Conservation (phyloP, 1,284 basidiomycete genomes). For the Heterobasidion parviporum region DNA sequence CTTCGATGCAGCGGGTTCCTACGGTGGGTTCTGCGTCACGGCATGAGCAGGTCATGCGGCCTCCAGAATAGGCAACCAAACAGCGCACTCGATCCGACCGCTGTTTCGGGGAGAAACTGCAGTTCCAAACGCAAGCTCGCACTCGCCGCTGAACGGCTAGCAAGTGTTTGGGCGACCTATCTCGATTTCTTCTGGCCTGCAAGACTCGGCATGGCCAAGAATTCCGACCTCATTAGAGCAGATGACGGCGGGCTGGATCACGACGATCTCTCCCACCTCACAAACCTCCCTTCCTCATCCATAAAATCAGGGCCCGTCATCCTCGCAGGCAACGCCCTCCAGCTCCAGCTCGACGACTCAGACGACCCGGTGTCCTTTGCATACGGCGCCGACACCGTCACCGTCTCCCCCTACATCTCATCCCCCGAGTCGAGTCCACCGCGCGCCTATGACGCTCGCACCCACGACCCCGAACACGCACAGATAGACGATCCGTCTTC, state of each 20-base stretch:
- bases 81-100: too few species aligned
- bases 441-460: not conserved
- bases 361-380: conserved; percentile 18
- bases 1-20: too few species aligned
- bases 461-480: conserved; percentile 5
- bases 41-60: too few species aligned
- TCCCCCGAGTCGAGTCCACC: not conserved
- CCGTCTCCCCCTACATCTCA: not conserved
- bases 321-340: conserved; percentile 23
- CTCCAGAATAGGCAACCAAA: too few species aligned
- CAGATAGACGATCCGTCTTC: not conserved
- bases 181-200: not conserved
- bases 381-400: conserved; percentile 10
- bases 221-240: not conserved
- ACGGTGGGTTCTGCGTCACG: too few species aligned
- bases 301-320: conserved; percentile 4
- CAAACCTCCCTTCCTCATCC: not conserved
- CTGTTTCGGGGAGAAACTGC: too few species aligned
- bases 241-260: not conserved
- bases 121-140: not conserved
- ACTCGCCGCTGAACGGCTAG: not conserved
- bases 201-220: not conserved
- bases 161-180: not conserved
- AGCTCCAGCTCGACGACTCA: conserved; percentile 26
- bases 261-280: not conserved